Base-by-base conservation (phyloP, 441 rosid species). In the Raphanus hybrid region DNA sequence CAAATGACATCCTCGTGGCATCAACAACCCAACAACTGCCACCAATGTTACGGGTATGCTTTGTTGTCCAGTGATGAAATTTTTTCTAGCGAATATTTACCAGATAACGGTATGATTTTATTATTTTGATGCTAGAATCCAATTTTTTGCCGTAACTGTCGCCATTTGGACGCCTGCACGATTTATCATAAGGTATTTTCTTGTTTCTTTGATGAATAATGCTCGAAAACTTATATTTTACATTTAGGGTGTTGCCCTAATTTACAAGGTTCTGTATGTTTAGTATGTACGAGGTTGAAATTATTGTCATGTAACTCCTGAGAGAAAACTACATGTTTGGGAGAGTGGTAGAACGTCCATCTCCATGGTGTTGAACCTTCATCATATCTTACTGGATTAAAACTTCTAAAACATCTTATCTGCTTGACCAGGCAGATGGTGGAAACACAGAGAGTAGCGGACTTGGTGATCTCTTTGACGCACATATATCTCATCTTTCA, bases 111-210 rank as follows among this genome's bases (percentile, higher is more conserved):
- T 67, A 67, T 54, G 73, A 52, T 71, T 26, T 73, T 34, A 8
- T 35, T 52, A 6, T 74, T 83, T 69, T 76, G 43, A 75, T 79
- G 41, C 35, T 83, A 96, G 99, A 87, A 86, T 84, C 96, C 89
- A 74, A 89, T 84, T 82, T 86, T 89, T 81, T 96, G 99, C 87
- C 91, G 84, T 80, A 75, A 89, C 76, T 96, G 99, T 77, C 98
- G 97, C 63, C 99, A 94, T 87, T 87, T 96, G 81, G 92, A 87
- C 83, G 91, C 82, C 62, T 96, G 99, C 82, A 88, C 93, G 66
- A 83, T 94, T 77, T 92, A 92, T 86, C 99, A 96, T 72, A 94
- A 92, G 98, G 99, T 96, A 90, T 76, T 20, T 65, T 69, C 79
- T 76, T 78, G 48, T 35, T 60, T 58, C 12, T 15, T 10, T 75